Conservation (phyloP, 1,139 yeast genomes). For the Taiozyma sp. region DNA sequence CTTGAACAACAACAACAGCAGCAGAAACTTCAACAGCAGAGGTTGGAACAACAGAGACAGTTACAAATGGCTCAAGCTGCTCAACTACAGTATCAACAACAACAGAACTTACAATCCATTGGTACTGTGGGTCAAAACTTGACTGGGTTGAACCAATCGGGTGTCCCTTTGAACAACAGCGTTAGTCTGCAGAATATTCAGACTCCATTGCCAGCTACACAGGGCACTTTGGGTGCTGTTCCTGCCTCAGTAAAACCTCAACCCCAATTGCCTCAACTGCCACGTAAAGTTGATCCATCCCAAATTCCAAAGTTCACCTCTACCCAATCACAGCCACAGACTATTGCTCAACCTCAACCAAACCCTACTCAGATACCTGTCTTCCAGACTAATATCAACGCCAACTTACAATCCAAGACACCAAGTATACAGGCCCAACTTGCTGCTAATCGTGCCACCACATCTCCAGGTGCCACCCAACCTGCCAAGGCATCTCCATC, state of each 20-base stretch:
- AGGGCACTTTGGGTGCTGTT: no score
- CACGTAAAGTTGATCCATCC: conserved; percentile 5
- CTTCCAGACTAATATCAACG: conserved; percentile 1
- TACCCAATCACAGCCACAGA: not conserved
- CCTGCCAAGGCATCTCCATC: conserved; percentile 17
- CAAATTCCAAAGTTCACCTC: conserved; percentile 5
- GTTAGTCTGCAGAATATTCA: not conserved
- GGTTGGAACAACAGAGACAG: conserved; percentile 26
- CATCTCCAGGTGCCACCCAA: conserved; percentile 4
- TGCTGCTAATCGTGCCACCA: conserved; percentile 43
- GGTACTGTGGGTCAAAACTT: not conserved
- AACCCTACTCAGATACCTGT: conserved; percentile 7
- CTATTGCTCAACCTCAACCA: conserved; percentile 1
- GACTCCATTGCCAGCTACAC: not conserved
- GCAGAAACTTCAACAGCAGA: conserved; percentile 21
- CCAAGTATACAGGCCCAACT: conserved; percentile 45
- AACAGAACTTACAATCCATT: not conserved
- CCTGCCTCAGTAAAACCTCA: not conserved
- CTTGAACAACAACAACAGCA: conserved; percentile 38
- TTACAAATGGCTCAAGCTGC: conserved; percentile 15
- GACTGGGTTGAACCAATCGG: not conserved
- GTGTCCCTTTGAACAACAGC: not conserved
- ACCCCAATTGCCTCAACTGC: not conserved
- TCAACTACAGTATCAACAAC: conserved; percentile 13
- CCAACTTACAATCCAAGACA: conserved; percentile 6